Percentiles rank a stretch among this genome's conserved stretches.
Evolutionary conservation across 202 grass and related monocot species (phyloP).

Genomic region (Dendrocalamus latiflorus): DNA sequence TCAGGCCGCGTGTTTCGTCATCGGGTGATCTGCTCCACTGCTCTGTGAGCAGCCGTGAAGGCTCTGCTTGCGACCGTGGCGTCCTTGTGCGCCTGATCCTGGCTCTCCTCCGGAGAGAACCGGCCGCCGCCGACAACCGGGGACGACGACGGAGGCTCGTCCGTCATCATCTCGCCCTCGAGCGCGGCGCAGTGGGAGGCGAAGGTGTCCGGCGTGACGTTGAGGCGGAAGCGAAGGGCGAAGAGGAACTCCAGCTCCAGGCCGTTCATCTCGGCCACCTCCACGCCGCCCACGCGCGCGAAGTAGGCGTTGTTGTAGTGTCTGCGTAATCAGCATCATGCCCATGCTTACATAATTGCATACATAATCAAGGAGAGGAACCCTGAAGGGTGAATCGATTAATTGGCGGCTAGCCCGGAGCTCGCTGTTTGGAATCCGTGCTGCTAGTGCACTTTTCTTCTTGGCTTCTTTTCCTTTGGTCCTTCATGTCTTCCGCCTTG

Average conservation of each 20-base stretch:
- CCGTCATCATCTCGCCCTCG: constrained; percentile 34
- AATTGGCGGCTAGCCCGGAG: too few relatives aligned
- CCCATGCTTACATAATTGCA: background rate
- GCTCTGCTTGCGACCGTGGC: too few relatives aligned
- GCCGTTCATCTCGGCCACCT: too few relatives aligned
- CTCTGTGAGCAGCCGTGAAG: background rate
- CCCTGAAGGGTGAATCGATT: too few relatives aligned
- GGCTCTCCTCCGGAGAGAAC: background rate
- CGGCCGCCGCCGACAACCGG: too few relatives aligned
- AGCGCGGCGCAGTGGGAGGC: constrained; percentile 54
- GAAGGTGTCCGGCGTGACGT: constrained; percentile 57
- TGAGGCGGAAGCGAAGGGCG: constrained; percentile 60
- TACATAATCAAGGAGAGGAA: background rate
- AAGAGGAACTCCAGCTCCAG: constrained; percentile 68
- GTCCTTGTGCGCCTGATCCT: background rate
- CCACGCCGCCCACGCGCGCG: constrained; percentile 52
- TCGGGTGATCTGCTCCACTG: background rate
- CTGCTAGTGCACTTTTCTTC: too few relatives aligned
- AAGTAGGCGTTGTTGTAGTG: constrained; percentile 80
- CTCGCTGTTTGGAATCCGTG: too few relatives aligned
- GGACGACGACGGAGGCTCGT: background rate
- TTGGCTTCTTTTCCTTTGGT: too few relatives aligned
- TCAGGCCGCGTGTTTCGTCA: background rate
- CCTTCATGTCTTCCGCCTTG: too few relatives aligned
- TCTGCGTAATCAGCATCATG: background rate